Conservation (phyloP, 2,329 filamentous ascomycete genomes). For the Pleurostoma richardsiae region DNA sequence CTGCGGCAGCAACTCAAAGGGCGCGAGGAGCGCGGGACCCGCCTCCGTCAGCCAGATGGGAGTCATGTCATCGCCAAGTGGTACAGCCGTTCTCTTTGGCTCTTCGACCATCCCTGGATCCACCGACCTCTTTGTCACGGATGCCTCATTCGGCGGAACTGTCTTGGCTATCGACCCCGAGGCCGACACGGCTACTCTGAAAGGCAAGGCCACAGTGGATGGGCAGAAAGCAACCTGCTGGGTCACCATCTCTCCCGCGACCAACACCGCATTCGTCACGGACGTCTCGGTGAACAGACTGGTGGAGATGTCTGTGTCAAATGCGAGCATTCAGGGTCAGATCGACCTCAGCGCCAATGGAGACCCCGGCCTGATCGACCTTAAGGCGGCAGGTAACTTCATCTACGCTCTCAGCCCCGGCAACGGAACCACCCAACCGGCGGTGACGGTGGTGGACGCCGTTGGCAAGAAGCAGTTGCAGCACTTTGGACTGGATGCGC, state of each 20-base stretch:
- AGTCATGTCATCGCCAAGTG: constrained; percentile 36
- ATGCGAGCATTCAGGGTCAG: constrained; percentile 38
- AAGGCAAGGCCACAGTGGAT: constrained; percentile 33
- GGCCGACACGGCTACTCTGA: constrained; percentile 31
- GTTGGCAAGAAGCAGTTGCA: constrained; percentile 21
- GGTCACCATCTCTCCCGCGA: constrained; percentile 42
- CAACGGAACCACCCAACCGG: constrained; percentile 33
- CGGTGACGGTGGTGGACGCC: constrained; percentile 31
- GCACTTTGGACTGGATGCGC: constrained; percentile 18
- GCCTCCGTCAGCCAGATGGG: constrained; percentile 18
- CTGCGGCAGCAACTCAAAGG: not conserved
- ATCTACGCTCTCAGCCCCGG: constrained; percentile 54
- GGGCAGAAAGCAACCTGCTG: constrained; percentile 55
- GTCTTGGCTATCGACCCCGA: constrained; percentile 38
- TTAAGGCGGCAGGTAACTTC: constrained; percentile 45
- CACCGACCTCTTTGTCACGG: constrained; percentile 45
- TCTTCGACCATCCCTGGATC: constrained; percentile 37
- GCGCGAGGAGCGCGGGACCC: constrained; percentile 1
- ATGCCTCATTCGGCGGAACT: constrained; percentile 52
- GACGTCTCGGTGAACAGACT: constrained; percentile 48
- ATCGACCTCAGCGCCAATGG: constrained; percentile 38
- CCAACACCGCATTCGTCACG: constrained; percentile 51
- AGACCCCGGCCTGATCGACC: constrained; percentile 51
- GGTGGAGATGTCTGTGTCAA: constrained; percentile 47
- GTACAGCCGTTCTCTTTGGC: constrained; percentile 54